phyloP scores from a whole-genome alignment of 176 grass and related monocot genomes.

The Oryza coarctata region DNA sequence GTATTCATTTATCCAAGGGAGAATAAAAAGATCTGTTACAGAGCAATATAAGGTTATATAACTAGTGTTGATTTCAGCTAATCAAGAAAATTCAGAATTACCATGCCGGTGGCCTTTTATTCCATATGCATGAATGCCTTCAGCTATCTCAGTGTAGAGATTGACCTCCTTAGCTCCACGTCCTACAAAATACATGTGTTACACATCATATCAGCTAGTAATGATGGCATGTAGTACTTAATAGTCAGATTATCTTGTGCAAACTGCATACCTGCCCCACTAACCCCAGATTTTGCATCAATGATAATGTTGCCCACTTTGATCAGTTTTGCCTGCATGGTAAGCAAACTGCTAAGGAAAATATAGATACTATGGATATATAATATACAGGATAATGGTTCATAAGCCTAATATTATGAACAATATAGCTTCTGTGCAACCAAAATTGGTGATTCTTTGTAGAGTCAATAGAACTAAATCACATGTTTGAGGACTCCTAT shows the following conservation, averaged over 20 bases:
- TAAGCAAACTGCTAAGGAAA: slow-evolving; percentile 35
- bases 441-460: slow-evolving; percentile 1
- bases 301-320: slow-evolving; percentile 88
- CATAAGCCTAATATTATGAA: not conserved
- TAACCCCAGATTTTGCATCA: slow-evolving; percentile 97
- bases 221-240: slow-evolving; percentile 7
- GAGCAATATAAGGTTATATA: not conserved
- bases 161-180: slow-evolving; percentile 98
- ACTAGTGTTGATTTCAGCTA: slow-evolving; percentile 22
- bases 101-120: slow-evolving; percentile 90
- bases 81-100: slow-evolving; percentile 34
- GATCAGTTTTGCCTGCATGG: slow-evolving; percentile 67
- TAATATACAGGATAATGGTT: not conserved
- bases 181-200: slow-evolving; percentile 48
- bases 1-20: not conserved
- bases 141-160: slow-evolving; percentile 96
- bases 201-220: not conserved
- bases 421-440: not conserved
- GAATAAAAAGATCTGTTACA: not conserved
- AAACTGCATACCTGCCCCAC: slow-evolving; percentile 70
- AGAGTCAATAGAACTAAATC: not conserved
- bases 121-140: slow-evolving; percentile 95
- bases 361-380: slow-evolving; percentile 14
- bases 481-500: not conserved
- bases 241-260: not conserved